These are phyloP conservation scores for Penicillium sclerotiorum DNA, from an alignment of 2,329 filamentous ascomycete species.

Conservation along the genomic window DNA sequence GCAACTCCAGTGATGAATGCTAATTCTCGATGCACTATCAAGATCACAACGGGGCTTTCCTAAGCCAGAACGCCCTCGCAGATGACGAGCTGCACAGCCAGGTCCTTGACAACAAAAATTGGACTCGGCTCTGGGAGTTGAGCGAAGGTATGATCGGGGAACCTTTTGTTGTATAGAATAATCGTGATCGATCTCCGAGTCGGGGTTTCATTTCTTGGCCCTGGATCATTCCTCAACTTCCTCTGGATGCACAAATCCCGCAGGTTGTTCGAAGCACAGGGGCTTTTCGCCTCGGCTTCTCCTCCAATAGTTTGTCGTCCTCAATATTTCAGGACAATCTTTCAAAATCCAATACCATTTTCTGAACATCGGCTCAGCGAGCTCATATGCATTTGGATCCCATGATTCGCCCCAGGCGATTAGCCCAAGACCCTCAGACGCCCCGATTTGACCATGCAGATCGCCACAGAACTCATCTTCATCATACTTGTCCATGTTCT, in stretches of 20 bases:
- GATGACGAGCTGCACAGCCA: slow-evolving; percentile 30
- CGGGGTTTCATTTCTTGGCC: neutral
- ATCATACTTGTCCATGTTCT: slow-evolving; percentile 17
- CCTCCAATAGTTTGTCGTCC: slow-evolving; percentile 30
- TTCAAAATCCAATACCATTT: slow-evolving; percentile 31
- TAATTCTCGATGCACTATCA: neutral
- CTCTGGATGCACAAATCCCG: neutral
- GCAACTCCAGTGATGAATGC: neutral
- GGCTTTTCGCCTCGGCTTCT: slow-evolving; percentile 24
- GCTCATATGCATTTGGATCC: slow-evolving; percentile 33
- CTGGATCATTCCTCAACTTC: slow-evolving; percentile 7
- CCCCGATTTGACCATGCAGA: slow-evolving; percentile 15
- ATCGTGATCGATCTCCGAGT: neutral
- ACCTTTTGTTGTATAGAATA: neutral
- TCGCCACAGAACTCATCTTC: slow-evolving; percentile 28
- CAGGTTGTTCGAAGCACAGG: neutral
- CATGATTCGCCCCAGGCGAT: slow-evolving; percentile 35
- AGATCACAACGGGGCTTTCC: slow-evolving; percentile 14
- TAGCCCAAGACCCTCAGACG: slow-evolving; percentile 18
- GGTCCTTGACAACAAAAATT: slow-evolving; percentile 23
- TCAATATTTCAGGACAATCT: slow-evolving; percentile 30
- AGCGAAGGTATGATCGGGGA: slow-evolving; percentile 30
- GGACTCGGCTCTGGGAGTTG: slow-evolving; percentile 32
- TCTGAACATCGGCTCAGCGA: slow-evolving; percentile 28
- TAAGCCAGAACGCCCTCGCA: slow-evolving; percentile 22